A percentile compares a stretch with the other conserved stretches of the same genome.
These are phyloP conservation scores for Curvularia eragrostidis DNA, from an alignment of 2,329 filamentous ascomycete species.

Conservation along the genomic window DNA sequence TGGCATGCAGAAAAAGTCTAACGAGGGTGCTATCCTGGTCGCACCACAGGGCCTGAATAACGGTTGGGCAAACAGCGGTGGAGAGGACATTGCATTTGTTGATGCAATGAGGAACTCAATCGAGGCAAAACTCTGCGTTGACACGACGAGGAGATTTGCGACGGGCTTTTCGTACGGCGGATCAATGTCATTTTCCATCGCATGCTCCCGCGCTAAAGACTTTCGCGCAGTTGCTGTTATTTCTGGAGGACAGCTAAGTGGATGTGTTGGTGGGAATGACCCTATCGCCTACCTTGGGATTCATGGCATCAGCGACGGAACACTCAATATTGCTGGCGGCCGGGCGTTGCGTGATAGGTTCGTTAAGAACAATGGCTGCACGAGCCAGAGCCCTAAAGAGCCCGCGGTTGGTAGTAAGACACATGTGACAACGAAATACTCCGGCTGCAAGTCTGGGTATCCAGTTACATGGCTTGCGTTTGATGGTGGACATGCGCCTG, in stretches of 20 bases:
- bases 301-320: conserved; percentile 49
- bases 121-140: conserved; percentile 52
- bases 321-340: conserved; percentile 45
- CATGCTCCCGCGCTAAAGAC: conserved; percentile 50
- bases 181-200: conserved; percentile 52
- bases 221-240: conserved; percentile 51
- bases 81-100: conserved; percentile 53
- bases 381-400: conserved; percentile 20
- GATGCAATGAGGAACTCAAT: conserved; percentile 51
- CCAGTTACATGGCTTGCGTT: conserved; percentile 44
- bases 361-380: conserved; percentile 49
- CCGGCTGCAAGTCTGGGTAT: conserved; percentile 38
- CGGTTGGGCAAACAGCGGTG: conserved; percentile 54
- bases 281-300: conserved; percentile 46
- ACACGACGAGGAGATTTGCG: conserved; percentile 52
- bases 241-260: conserved; percentile 25
- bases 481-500: conserved; percentile 24
- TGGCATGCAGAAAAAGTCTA: conserved; percentile 48
- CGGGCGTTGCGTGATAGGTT: conserved; percentile 48
- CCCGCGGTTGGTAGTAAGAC: conserved; percentile 19
- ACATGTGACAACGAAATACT: conserved; percentile 23
- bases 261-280: conserved; percentile 36
- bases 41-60: conserved; percentile 50
- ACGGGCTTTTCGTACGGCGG: conserved; percentile 56
- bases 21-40: conserved; percentile 52